These are phyloP conservation scores for Penicillium sp. DNA, from an alignment of 2,329 filamentous ascomycete species.

Conservation along the genomic window DNA sequence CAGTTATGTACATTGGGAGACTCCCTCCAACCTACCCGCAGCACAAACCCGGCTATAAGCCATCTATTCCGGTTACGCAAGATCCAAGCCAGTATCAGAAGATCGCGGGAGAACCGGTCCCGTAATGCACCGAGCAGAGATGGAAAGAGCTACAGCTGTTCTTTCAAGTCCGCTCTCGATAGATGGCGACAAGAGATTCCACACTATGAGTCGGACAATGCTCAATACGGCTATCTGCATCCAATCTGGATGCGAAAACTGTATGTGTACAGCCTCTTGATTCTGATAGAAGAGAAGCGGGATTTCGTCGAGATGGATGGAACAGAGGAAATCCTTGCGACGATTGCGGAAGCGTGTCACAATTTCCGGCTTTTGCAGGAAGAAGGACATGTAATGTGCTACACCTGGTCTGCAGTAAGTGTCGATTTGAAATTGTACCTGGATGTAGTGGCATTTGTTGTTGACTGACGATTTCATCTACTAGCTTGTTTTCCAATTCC, in stretches of 20 bases:
- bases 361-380: conserved; percentile 28
- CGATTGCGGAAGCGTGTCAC: conserved; percentile 26
- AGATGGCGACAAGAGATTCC: conserved; percentile 30
- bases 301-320: conserved; percentile 24
- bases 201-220: conserved; percentile 23
- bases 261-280: conserved; percentile 30
- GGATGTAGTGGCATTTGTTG: not conserved
- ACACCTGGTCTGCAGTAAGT: conserved; percentile 31
- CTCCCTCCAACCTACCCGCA: conserved; percentile 20
- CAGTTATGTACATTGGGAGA: conserved; percentile 26
- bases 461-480: not conserved
- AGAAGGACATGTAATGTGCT: conserved; percentile 30
- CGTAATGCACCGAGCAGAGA: conserved; percentile 10
- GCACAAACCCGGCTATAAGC: conserved; percentile 21
- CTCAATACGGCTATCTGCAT: conserved; percentile 24
- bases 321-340: conserved; percentile 24
- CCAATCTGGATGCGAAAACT: conserved; percentile 29
- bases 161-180: conserved; percentile 25
- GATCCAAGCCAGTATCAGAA: conserved; percentile 28
- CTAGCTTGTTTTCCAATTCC: conserved; percentile 30
- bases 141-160: conserved; percentile 13
- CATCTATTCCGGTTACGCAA: conserved; percentile 29
- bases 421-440: not conserved
- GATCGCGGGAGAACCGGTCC: conserved; percentile 16
- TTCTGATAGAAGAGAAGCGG: conserved; percentile 26